Percentiles rank a stretch among this genome's conserved stretches.
Evolutionary conservation across 345 rosid genomes (phyloP).

Genomic region (Noccaea caerulescens): DNA sequence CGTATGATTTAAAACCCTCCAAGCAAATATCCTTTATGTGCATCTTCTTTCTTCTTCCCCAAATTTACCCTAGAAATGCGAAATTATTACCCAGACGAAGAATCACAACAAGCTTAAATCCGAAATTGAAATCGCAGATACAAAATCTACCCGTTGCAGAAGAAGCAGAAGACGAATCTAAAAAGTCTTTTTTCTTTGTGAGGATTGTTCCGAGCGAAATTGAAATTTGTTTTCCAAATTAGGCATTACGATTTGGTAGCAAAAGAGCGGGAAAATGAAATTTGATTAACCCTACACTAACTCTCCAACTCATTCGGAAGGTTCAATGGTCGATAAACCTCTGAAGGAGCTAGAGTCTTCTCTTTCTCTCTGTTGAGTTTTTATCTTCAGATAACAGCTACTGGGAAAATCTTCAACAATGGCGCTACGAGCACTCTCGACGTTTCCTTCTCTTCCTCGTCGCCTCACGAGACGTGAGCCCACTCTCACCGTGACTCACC

Average conservation of each 20-base stretch:
- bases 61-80: constrained; percentile 31
- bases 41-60: constrained; percentile 49
- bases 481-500: constrained; percentile 38
- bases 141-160: constrained; percentile 18
- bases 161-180: constrained; percentile 21
- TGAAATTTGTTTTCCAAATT: background rate
- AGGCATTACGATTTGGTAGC: constrained; percentile 18
- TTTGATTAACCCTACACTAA: background rate
- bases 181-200: background rate
- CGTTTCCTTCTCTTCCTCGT: constrained; percentile 58
- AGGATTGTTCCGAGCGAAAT: background rate
- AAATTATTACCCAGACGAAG: background rate
- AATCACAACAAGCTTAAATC: background rate
- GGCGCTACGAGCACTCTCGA: constrained; percentile 64
- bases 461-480: constrained; percentile 42
- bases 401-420: constrained; percentile 38
- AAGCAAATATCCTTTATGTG: constrained; percentile 83
- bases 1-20: constrained; percentile 97
- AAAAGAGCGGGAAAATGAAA: constrained; percentile 30
- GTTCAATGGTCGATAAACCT: background rate
- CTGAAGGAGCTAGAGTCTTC: background rate
- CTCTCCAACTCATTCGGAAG: background rate
- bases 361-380: background rate
- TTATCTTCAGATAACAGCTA: constrained; percentile 19
- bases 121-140: background rate